Evolutionary conservation across 768 basidiomycete species (phyloP).

Genomic region (Clitopilus passeckerianus): DNA sequence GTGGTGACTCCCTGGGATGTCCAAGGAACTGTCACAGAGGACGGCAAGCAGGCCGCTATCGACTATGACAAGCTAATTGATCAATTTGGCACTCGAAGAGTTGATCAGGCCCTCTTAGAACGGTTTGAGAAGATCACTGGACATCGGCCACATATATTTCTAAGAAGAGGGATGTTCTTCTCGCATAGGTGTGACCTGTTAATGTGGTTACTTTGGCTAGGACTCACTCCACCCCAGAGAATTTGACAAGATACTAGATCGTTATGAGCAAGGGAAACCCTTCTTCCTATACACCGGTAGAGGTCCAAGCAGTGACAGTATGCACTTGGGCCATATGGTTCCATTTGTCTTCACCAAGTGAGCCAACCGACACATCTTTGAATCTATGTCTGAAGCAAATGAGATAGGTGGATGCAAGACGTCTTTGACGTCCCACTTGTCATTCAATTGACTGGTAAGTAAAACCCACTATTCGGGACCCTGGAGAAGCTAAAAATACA

Average conservation of each 20-base stretch:
- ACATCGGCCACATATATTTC: constrained; percentile 77
- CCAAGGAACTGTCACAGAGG: constrained; percentile 79
- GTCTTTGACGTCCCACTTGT: constrained; percentile 94
- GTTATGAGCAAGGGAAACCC: constrained; percentile 94
- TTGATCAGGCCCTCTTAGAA: constrained; percentile 73
- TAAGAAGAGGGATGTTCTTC: constrained; percentile 94
- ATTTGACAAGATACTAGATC: constrained; percentile 88
- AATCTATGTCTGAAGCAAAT: not conserved
- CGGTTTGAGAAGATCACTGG: constrained; percentile 93
- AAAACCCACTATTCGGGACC: not conserved
- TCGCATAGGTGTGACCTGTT: constrained; percentile 77
- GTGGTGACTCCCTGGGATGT: constrained; percentile 98
- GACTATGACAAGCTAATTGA: constrained; percentile 94
- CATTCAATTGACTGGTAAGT: constrained; percentile 87
- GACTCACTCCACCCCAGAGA: constrained; percentile 50
- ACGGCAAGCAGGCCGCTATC: constrained; percentile 90
- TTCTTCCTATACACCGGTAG: constrained; percentile 98
- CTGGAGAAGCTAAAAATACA: not conserved
- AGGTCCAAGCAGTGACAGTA: constrained; percentile 92
- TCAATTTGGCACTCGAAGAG: constrained; percentile 87
- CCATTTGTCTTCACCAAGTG: constrained; percentile 98
- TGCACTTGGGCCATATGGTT: constrained; percentile 97
- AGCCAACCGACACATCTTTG: constrained; percentile 16
- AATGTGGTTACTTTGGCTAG: not conserved
- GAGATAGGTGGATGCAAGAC: constrained; percentile 89